Evolutionary conservation across 129 eudicot species (phyloP).

Genomic region (Mikania micrantha): DNA sequence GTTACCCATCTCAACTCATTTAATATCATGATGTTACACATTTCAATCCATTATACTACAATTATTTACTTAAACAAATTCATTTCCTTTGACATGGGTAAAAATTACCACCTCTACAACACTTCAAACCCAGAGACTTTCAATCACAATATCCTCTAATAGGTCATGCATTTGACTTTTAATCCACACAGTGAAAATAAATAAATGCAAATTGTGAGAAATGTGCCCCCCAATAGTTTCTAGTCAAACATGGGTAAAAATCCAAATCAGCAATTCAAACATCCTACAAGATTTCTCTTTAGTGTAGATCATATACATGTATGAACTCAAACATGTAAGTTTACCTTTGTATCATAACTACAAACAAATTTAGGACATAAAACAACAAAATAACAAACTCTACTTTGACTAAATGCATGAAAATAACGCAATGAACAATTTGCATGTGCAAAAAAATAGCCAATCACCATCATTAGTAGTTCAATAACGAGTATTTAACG

Average conservation of each 20-base stretch:
- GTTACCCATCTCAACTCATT: too few species aligned
- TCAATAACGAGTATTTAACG: slow-evolving; percentile 71
- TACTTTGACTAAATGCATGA: slow-evolving; percentile 19
- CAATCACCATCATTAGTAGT: slow-evolving; percentile 43
- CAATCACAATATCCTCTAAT: background rate
- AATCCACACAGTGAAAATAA: background rate
- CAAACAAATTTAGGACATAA: slow-evolving; percentile 22
- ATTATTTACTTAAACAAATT: too few species aligned
- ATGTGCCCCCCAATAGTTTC: background rate
- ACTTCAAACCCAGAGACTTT: too few species aligned
- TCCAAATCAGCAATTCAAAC: slow-evolving; percentile 12
- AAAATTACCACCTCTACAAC: too few species aligned
- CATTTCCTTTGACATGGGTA: too few species aligned
- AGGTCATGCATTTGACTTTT: background rate
- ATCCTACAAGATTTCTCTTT: slow-evolving; percentile 22
- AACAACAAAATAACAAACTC: slow-evolving; percentile 18
- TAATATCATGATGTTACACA: too few species aligned
- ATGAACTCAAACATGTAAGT: slow-evolving; percentile 26
- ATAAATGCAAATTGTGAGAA: background rate
- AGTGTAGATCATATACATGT: slow-evolving; percentile 36
- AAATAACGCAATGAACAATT: slow-evolving; percentile 6
- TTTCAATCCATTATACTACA: too few species aligned
- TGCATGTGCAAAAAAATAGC: slow-evolving; percentile 43
- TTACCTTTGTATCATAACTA: slow-evolving; percentile 13
- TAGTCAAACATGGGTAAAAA: background rate